A percentile compares a stretch with the other conserved stretches of the same genome.
These are phyloP conservation scores for Mortierella sp. DNA, from an alignment of 371 early-diverging fungal species.

Conservation along the genomic window DNA sequence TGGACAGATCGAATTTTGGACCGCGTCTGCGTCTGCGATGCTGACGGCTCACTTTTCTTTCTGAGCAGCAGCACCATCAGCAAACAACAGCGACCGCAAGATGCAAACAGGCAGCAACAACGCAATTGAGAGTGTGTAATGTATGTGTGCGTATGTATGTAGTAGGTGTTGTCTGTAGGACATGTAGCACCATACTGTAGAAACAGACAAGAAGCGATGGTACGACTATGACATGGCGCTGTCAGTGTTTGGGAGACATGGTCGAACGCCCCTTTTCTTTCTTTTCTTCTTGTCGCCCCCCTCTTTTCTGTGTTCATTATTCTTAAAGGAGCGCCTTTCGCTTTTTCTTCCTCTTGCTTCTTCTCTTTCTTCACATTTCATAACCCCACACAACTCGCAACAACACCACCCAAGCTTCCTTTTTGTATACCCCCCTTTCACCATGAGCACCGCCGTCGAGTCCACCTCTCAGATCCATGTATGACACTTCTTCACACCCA, in stretches of 20 bases:
- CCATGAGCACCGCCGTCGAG: slow-evolving; percentile 24
- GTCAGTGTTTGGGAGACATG: neutral
- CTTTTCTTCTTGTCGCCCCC: neutral
- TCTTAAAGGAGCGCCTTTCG: neutral
- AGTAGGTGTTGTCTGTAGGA: neutral
- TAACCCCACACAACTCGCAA: neutral
- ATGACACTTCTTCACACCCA: neutral
- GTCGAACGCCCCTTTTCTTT: neutral
- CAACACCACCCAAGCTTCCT: neutral
- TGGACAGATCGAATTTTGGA: neutral
- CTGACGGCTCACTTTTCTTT: neutral
- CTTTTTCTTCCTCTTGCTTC: neutral
- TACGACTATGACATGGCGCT: neutral
- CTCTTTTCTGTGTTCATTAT: neutral
- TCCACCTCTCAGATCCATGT: slow-evolving; percentile 17
- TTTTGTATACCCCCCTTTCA: slow-evolving; percentile 1
- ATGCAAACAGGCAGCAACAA: neutral
- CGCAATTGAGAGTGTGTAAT: neutral
- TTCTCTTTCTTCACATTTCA: slow-evolving; percentile 3
- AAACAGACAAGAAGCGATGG: neutral
- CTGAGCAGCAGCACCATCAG: slow-evolving; percentile 4
- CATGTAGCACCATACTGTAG: neutral
- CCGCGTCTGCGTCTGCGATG: neutral
- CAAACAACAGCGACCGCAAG: neutral
- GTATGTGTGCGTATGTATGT: neutral